Base-by-base conservation (phyloP, 805 yeast genomes). In the Candida nitratophila region DNA sequence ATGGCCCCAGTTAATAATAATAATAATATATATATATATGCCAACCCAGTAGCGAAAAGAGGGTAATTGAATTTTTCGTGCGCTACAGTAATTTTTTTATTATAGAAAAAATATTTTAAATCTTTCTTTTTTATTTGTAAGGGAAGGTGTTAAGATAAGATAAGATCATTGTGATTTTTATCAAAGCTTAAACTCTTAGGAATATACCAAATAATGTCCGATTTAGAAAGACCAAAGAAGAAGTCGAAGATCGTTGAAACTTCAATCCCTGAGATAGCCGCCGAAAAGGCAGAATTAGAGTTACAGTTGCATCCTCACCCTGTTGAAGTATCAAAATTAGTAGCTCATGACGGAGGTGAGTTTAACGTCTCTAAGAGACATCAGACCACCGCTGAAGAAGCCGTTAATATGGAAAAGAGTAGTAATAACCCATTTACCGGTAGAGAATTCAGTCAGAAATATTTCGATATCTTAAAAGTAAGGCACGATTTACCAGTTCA, bases 401-500 rank as follows among this genome's bases (percentile, higher is more conserved):
- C 91, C 3, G 68, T 68, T 40, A 56, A 52, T 17, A 64, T 86
- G 41, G 91, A 85, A 60, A 58, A 67, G 48, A 85, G 80, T 1
- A 63, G 68, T 0, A 51, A 51, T 24, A 93, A 91, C 58, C 93
- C 96, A 6, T 91, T 93, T 68, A 86, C 89, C 1, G 95, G 93
- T 12, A 52, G 64, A 11, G 51, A 59, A 17, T 81, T 84, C 54
- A 62, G 84, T 7, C 66, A 77, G 43, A 77, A 80, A 56, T 93
- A 93, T 64, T 75, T 80, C 53, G 86, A 79, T 49, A 93, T 93
- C 48, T 70, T 93, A 48, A 79, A 78, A 54, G 76, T 73, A 22
- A 79, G 99, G 66, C 77, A 95, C 52, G 85, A 86, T 49, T 73
- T 93, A 48, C 99, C 99, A 2, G 98, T 93, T 19, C 96, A 91